These are phyloP conservation scores for Talaromyces piceae DNA, from an alignment of 2,329 filamentous ascomycete genomes.

Conservation along the genomic window DNA sequence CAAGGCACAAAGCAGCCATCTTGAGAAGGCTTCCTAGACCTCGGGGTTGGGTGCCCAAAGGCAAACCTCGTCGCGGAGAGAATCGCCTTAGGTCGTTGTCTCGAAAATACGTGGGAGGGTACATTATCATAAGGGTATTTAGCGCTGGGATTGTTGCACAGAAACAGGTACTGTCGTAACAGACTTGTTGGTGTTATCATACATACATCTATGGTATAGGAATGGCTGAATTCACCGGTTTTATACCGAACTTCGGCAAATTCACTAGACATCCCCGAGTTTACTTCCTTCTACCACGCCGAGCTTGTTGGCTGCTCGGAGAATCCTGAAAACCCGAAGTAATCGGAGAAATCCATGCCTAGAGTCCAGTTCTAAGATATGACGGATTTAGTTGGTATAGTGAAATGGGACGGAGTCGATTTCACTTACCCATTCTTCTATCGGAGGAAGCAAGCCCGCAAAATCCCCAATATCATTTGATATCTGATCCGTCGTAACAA, in stretches of 20 bases:
- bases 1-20: background rate
- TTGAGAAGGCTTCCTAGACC: background rate
- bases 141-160: too few relatives aligned
- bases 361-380: background rate
- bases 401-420: background rate
- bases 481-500: background rate
- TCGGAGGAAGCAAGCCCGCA: slow-evolving; percentile 4
- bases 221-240: background rate
- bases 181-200: too few relatives aligned
- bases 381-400: background rate
- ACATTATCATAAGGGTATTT: too few relatives aligned
- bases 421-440: slow-evolving; percentile 1
- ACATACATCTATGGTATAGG: background rate
- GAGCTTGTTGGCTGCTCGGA: background rate
- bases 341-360: background rate
- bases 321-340: background rate
- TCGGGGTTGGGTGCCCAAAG: background rate
- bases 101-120: background rate
- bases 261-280: background rate
- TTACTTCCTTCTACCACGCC: background rate
- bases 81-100: background rate
- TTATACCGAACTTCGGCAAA: background rate
- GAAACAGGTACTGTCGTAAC: too few relatives aligned
- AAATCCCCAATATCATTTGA: background rate
- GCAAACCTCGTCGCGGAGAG: background rate